Base-by-base conservation (phyloP, 371 early-diverging fungal genomes). In the Mortierella sp. region DNA sequence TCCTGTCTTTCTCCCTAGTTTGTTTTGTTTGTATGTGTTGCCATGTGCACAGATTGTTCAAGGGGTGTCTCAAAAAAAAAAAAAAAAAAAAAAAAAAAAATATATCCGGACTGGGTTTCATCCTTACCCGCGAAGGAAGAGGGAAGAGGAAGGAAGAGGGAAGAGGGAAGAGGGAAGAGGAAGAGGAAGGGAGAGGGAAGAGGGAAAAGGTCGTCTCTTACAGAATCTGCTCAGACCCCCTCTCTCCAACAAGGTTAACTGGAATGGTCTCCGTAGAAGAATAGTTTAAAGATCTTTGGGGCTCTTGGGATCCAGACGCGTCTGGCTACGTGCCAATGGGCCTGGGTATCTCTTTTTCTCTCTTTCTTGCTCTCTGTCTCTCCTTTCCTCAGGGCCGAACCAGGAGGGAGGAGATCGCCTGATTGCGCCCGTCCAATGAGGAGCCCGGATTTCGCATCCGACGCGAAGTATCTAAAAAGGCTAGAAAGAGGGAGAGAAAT, bases 401-500 rank as follows among this genome's bases (percentile, higher is more conserved):
- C 2, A 50, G 50, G 21, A 16, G 14, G 50, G 21, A 50, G 16
- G n/a, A 16, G 21, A 50, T 61, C 68, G 50, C 57, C 63, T 70
- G 70, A 64, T 70, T 50, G 70, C 50, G 52, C 60, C 58, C 19
- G 50, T 43, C 70, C 70, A 70, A 64, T 70, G 59, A 63, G 37
- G 16, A 12, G 43, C 25, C 47, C 21, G 7, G n/a, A 55, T 63
- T 44, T 18, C 52, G 53, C 25, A 28, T 47, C 25, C 50, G 47
- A 28, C 29, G 23, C 25, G 26, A 53, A 23, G 51, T 18, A 51
- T n/a, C n/a, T n/a, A 5, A 37, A 37, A 37, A 37, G 37, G 9
- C 37, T 37, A 9, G 37, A 37, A 37, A 9, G 37, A 9, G 3
- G 37, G 37, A 37, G 37, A 37, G 37, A 9, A 37, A 9, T 37